These are phyloP conservation scores for Allium fistulosum DNA, from an alignment of 106 monocot genomes.

Conservation along the genomic window DNA sequence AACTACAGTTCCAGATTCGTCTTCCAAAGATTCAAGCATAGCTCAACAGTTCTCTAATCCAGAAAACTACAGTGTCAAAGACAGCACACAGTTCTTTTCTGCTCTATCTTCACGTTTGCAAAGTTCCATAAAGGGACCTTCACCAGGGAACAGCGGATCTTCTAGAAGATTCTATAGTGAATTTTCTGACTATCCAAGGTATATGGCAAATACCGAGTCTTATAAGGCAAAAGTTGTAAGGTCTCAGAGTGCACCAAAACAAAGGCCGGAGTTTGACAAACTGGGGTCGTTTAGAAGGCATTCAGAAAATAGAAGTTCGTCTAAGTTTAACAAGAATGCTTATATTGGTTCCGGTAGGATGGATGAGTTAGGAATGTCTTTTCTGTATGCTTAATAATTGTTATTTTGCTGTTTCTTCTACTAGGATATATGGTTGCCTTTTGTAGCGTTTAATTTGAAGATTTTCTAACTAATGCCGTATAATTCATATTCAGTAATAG, in stretches of 20 bases:
- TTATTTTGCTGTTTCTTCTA: no score
- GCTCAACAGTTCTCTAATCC: slow-evolving; percentile 15
- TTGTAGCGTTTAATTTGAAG: no score
- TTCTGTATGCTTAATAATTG: no score
- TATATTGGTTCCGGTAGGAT: neutral
- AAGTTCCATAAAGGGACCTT: slow-evolving; percentile 26
- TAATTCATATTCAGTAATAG: no score
- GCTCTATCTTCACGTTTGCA: slow-evolving; percentile 20
- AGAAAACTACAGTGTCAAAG: slow-evolving; percentile 7
- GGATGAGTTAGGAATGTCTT: neutral
- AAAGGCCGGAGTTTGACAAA: slow-evolving; percentile 32
- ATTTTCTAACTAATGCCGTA: no score
- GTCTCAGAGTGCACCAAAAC: slow-evolving; percentile 79
- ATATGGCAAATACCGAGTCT: slow-evolving; percentile 79
- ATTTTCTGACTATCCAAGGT: slow-evolving; percentile 32
- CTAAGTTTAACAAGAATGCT: neutral
- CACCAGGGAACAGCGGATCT: slow-evolving; percentile 32
- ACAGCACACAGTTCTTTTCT: slow-evolving; percentile 39
- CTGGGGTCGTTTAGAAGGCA: neutral
- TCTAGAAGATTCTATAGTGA: slow-evolving; percentile 25
- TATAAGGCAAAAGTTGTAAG: slow-evolving; percentile 57
- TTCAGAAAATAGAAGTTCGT: neutral
- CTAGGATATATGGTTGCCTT: no score
- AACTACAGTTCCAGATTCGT: slow-evolving; percentile 23
- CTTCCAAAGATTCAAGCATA: slow-evolving; percentile 30